A percentile compares a stretch with the other conserved stretches of the same genome.
Conservation (phyloP, 768 basidiomycete genomes). For the Cystobasidium ongulense region DNA sequence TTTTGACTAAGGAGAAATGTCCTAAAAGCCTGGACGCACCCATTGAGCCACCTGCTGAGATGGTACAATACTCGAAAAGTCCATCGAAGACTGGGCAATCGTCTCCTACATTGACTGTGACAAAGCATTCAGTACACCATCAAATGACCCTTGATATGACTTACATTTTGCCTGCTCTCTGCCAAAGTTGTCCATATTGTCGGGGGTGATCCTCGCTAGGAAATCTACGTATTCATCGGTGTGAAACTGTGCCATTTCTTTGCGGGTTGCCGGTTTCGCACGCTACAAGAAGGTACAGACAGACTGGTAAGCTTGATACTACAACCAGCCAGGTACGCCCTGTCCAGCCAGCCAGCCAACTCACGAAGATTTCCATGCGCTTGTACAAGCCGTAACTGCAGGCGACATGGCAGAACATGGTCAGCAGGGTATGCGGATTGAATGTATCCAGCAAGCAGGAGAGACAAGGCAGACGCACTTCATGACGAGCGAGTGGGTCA, state of each 20-base stretch:
- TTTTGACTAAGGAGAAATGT: not conserved
- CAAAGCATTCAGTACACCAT: not conserved
- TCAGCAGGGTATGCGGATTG: not conserved
- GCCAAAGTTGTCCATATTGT: slow-evolving; percentile 84
- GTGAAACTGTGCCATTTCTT: slow-evolving; percentile 98
- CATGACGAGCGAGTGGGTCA: slow-evolving; percentile 99
- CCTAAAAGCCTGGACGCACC: slow-evolving; percentile 53
- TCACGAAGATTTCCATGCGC: slow-evolving; percentile 98
- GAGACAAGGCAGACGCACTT: slow-evolving; percentile 49
- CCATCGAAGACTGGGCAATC: slow-evolving; percentile 99
- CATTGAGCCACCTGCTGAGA: slow-evolving; percentile 99
- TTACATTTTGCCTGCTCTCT: slow-evolving; percentile 94
- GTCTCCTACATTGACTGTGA: slow-evolving; percentile 81
- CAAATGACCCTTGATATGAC: slow-evolving; percentile 37
- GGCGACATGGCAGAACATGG: not conserved
- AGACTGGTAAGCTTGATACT: not conserved
- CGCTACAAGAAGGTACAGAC: slow-evolving; percentile 53
- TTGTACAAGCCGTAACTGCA: slow-evolving; percentile 79
- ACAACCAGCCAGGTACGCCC: not conserved
- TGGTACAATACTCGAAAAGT: slow-evolving; percentile 96
- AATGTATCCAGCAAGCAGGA: not conserved
- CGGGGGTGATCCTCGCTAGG: slow-evolving; percentile 81
- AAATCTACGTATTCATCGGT: slow-evolving; percentile 99
- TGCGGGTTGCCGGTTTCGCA: slow-evolving; percentile 97
- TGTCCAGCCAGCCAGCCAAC: slow-evolving; percentile 49